Evolutionary conservation across 441 rosid genomes (phyloP).

Genomic region (Pelargonium fulgidum): DNA sequence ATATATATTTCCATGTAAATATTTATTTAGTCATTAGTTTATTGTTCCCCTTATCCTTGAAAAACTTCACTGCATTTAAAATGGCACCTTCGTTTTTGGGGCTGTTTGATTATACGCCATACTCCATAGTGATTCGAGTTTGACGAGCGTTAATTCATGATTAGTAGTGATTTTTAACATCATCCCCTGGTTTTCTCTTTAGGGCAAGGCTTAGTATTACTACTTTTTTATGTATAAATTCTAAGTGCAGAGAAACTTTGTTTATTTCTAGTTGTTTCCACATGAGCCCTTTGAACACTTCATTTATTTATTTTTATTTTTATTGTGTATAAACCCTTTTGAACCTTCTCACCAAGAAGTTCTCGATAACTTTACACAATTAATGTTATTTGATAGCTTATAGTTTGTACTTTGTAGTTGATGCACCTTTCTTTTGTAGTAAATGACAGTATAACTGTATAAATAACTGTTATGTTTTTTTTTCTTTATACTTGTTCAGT

Average conservation of each 20-base stretch:
- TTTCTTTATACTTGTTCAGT: slow-evolving; percentile 35
- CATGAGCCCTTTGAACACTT: too few species aligned
- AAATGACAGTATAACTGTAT: neutral
- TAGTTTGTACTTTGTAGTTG: neutral
- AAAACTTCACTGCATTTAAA: neutral
- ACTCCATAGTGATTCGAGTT: neutral
- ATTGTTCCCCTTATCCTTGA: neutral
- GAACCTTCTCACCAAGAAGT: neutral
- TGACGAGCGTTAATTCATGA: neutral
- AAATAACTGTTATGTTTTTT: neutral
- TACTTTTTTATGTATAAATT: neutral
- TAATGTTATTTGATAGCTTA: too few species aligned
- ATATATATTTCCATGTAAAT: neutral
- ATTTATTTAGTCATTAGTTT: neutral
- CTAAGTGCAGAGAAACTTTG: neutral
- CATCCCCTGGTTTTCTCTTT: neutral
- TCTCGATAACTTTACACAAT: neutral
- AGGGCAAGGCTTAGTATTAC: neutral
- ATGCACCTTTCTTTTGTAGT: neutral
- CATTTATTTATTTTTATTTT: too few species aligned
- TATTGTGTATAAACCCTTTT: neutral
- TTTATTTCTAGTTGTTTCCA: neutral
- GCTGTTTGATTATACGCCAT: neutral
- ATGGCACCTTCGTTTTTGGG: neutral
- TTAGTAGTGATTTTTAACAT: neutral